These are phyloP conservation scores for Aspergillus egyptiacus DNA, from an alignment of 495 filamentous ascomycete species.

Conservation along the genomic window DNA sequence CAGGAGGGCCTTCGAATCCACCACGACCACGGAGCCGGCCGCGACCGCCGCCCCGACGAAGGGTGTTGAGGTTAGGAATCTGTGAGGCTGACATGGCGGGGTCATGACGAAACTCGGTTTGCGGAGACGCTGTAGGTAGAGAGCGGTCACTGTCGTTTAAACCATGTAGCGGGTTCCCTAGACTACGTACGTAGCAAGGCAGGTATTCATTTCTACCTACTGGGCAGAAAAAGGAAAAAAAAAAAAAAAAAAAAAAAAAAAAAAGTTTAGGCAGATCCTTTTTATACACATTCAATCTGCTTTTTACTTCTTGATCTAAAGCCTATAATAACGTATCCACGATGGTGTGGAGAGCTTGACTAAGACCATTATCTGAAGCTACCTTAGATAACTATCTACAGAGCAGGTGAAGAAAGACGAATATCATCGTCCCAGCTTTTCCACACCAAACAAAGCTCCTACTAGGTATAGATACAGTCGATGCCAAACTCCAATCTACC, in stretches of 20 bases:
- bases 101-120: conserved; percentile 10
- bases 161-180: not conserved
- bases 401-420: not conserved
- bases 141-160: not conserved
- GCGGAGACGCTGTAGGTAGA: not conserved
- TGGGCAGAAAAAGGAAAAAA: too few relatives aligned
- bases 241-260: too few relatives aligned
- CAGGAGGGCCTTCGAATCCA: conserved; percentile 23
- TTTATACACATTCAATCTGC: too few relatives aligned
- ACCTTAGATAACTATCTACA: too few relatives aligned
- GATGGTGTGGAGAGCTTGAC: too few relatives aligned
- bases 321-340: too few relatives aligned
- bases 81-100: conserved; percentile 59
- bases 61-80: conserved; percentile 70
- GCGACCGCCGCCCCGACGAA: conserved; percentile 47
- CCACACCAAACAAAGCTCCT: not conserved
- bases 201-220: too few relatives aligned
- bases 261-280: too few relatives aligned
- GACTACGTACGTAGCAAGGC: too few relatives aligned
- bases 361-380: not conserved
- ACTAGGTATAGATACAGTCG: too few relatives aligned
- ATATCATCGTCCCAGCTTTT: not conserved
- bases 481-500: not conserved
- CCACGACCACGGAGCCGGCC: conserved; percentile 42
- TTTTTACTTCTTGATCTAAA: too few relatives aligned